Evolutionary conservation across 2,329 filamentous ascomycete genomes (phyloP).

Genomic region (Fusarium transvaalense): DNA sequence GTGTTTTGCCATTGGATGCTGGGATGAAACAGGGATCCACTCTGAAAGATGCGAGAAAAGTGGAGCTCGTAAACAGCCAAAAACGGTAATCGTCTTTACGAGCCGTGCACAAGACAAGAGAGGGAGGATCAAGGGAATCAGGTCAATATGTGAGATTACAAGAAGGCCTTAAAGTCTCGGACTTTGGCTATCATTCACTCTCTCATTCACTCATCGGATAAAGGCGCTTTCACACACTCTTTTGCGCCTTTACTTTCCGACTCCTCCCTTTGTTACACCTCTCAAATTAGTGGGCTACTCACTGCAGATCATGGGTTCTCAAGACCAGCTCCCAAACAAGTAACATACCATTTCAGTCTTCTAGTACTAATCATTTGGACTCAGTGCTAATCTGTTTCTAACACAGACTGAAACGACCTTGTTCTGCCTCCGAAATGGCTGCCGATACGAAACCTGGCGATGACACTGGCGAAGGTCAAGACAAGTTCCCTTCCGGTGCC

Average conservation of each 20-base stretch:
- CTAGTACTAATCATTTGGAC: fast-evolving
- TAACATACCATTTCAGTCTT: neutral
- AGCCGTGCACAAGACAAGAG: constrained; percentile 5
- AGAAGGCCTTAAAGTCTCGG: neutral
- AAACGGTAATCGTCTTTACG: constrained; percentile 35
- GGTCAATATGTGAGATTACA: neutral
- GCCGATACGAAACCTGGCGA: neutral
- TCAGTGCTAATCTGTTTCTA: neutral
- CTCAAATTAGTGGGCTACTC: neutral
- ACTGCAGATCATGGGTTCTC: neutral
- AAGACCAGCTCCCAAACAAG: neutral
- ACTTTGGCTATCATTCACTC: too few species aligned
- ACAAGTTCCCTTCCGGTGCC: neutral
- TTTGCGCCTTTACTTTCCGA: fast-evolving
- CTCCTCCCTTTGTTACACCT: neutral
- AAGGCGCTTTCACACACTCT: neutral
- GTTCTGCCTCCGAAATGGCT: neutral
- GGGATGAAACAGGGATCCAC: neutral
- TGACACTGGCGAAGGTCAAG: neutral
- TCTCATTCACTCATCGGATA: neutral
- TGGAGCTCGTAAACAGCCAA: constrained; percentile 32
- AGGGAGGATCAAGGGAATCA: neutral
- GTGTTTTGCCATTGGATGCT: neutral
- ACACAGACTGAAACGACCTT: fast-evolving
- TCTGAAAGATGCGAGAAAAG: neutral